Evolutionary conservation across 176 grass and related monocot genomes (phyloP).

Genomic region (Coix lacrymajobi): DNA sequence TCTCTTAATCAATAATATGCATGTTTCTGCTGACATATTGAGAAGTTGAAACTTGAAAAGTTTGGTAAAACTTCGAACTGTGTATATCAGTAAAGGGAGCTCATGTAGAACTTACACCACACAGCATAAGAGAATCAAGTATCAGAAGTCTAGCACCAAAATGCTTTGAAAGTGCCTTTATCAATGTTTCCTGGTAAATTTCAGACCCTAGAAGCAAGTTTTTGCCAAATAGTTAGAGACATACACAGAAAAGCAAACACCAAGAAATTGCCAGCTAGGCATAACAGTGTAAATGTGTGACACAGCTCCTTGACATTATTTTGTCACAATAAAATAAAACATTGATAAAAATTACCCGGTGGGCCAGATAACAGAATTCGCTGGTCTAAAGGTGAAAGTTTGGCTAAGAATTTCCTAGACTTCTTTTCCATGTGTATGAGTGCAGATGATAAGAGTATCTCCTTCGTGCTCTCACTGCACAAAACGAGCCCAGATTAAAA

Average conservation of each 20-base stretch:
- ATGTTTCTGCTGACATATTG: constrained; percentile 6
- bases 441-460: constrained; percentile 47
- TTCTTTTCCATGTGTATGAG: constrained; percentile 58
- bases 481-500: constrained; percentile 15
- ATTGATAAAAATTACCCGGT: constrained; percentile 42
- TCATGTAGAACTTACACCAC: constrained; percentile 45
- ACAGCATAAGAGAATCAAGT: constrained; percentile 65
- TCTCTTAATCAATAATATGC: not conserved
- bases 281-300: not conserved
- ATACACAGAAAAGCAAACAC: not conserved
- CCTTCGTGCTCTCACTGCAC: constrained; percentile 59
- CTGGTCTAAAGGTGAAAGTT: constrained; percentile 50
- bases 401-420: constrained; percentile 23
- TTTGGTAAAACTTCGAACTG: not conserved
- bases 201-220: constrained; percentile 46
- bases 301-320: not conserved
- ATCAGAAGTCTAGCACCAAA: constrained; percentile 67
- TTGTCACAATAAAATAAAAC: not conserved
- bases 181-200: constrained; percentile 76
- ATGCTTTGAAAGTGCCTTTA: constrained; percentile 78
- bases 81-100: not conserved
- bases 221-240: not conserved
- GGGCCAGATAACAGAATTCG: constrained; percentile 73
- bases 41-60: not conserved
- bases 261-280: not conserved